These are phyloP conservation scores for Diaporthe vaccinii DNA, from an alignment of 2,329 filamentous ascomycete species.

Conservation along the genomic window DNA sequence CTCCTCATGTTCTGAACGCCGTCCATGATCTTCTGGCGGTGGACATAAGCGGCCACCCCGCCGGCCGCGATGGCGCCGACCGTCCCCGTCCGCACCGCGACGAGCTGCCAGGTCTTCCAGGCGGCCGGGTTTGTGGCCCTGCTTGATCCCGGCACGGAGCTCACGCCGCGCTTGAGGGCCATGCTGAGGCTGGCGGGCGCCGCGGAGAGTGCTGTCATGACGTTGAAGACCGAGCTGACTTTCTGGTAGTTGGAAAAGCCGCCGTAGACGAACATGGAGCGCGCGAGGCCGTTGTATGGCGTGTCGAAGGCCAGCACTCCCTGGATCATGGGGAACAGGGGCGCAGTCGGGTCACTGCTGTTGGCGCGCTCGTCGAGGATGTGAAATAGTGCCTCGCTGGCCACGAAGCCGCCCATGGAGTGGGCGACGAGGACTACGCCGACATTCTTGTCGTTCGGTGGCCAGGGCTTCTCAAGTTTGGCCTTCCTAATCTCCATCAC, in stretches of 20 bases:
- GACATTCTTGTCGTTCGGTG: slow-evolving; percentile 84
- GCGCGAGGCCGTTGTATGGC: slow-evolving; percentile 78
- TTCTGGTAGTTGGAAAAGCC: slow-evolving; percentile 72
- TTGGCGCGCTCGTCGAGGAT: slow-evolving; percentile 72
- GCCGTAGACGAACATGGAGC: slow-evolving; percentile 72
- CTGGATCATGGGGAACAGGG: slow-evolving; percentile 84
- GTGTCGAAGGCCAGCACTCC: slow-evolving; percentile 89
- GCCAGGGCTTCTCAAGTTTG: slow-evolving; percentile 78
- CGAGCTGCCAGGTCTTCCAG: slow-evolving; percentile 70
- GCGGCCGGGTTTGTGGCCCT: slow-evolving; percentile 50
- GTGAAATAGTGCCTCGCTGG: slow-evolving; percentile 82
- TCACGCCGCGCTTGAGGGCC: slow-evolving; percentile 50
- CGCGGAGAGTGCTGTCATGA: slow-evolving; percentile 67
- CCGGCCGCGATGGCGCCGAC: slow-evolving; percentile 86
- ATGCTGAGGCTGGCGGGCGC: slow-evolving; percentile 61
- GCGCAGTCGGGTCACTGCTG: slow-evolving; percentile 45
- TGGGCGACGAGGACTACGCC: slow-evolving; percentile 85
- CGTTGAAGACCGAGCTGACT: slow-evolving; percentile 68
- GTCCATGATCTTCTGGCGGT: slow-evolving; percentile 76
- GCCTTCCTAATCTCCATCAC: slow-evolving; percentile 84
- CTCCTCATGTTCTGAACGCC: slow-evolving; percentile 61
- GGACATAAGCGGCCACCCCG: slow-evolving; percentile 84
- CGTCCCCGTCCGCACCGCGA: slow-evolving; percentile 85
- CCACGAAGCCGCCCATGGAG: slow-evolving; percentile 89
- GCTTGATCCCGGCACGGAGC: slow-evolving; percentile 42